These are phyloP conservation scores for Lactarius indigo DNA, from an alignment of 768 basidiomycete species.

Conservation along the genomic window DNA sequence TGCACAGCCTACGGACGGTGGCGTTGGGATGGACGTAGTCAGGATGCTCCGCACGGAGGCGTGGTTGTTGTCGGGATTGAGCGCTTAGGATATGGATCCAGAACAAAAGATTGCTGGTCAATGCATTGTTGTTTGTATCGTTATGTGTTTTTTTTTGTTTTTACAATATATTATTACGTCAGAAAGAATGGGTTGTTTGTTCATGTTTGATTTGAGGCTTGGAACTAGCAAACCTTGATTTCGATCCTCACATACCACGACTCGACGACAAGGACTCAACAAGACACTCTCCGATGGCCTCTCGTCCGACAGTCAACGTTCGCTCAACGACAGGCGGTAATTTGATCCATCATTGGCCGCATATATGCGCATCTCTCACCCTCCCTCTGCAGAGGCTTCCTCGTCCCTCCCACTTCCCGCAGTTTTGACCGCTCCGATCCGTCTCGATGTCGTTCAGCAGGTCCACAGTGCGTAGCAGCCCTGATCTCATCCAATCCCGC, in stretches of 20 bases:
- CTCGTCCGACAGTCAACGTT: conserved; percentile 87
- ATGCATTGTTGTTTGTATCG: neutral
- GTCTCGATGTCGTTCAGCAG: conserved; percentile 96
- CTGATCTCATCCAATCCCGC: neutral
- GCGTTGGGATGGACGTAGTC: conserved; percentile 9
- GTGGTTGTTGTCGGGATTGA: conserved; percentile 17
- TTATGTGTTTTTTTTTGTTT: neutral
- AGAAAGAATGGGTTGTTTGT: neutral
- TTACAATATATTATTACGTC: neutral
- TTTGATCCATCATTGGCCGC: conserved; percentile 20
- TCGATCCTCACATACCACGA: neutral
- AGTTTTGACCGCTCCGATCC: conserved; percentile 96
- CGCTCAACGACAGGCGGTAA: conserved; percentile 72
- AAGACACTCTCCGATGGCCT: conserved; percentile 59
- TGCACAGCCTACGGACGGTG: neutral
- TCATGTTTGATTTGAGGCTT: conserved; percentile 20
- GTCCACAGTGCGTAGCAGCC: conserved; percentile 89
- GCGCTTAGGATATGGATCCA: neutral
- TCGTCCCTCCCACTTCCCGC: conserved; percentile 90
- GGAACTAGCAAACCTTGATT: conserved; percentile 27
- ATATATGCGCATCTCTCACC: conserved; percentile 10
- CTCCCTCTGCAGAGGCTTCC: conserved; percentile 59
- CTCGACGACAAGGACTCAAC: neutral
- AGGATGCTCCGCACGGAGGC: conserved; percentile 21
- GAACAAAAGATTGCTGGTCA: neutral